Evolutionary conservation across 140 eudicot genomes (phyloP).

Genomic region (Senecio squalidus): DNA sequence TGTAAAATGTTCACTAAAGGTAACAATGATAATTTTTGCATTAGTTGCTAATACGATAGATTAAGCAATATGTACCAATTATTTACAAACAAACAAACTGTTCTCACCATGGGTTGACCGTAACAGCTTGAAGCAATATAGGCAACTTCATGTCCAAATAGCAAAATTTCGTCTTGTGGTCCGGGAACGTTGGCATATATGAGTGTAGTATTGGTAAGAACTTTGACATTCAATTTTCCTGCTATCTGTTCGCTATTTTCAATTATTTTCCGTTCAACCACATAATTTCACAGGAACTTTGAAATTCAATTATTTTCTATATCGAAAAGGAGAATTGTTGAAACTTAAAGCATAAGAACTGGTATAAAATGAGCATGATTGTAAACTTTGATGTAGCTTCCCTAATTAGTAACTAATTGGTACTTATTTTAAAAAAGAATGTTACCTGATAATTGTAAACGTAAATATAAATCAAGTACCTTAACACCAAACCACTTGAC

Average conservation of each 20-base stretch:
- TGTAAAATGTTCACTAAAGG: neutral
- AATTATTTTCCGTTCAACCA: neutral
- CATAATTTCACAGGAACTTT: too few relatives aligned
- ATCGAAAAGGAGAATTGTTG: too few relatives aligned
- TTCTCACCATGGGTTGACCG: slow-evolving; percentile 34
- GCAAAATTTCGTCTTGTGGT: slow-evolving; percentile 29
- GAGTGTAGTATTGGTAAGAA: slow-evolving; percentile 28
- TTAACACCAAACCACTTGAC: slow-evolving; percentile 30
- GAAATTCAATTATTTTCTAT: too few relatives aligned
- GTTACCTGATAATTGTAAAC: neutral
- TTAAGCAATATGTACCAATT: neutral
- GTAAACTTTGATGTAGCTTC: too few relatives aligned
- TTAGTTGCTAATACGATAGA: neutral
- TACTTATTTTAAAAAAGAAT: too few relatives aligned
- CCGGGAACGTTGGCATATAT: slow-evolving; percentile 36
- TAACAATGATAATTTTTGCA: neutral
- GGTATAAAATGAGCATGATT: too few relatives aligned
- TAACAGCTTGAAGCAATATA: slow-evolving; percentile 31
- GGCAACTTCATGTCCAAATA: slow-evolving; percentile 25
- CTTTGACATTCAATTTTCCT: slow-evolving; percentile 27
- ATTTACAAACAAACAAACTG: neutral
- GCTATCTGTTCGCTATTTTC: slow-evolving; percentile 17
- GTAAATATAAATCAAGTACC: slow-evolving; percentile 5
- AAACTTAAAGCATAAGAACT: too few relatives aligned
- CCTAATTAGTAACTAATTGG: neutral